Conservation (phyloP, 306 rosid genomes). For the Benincasa hispida region DNA sequence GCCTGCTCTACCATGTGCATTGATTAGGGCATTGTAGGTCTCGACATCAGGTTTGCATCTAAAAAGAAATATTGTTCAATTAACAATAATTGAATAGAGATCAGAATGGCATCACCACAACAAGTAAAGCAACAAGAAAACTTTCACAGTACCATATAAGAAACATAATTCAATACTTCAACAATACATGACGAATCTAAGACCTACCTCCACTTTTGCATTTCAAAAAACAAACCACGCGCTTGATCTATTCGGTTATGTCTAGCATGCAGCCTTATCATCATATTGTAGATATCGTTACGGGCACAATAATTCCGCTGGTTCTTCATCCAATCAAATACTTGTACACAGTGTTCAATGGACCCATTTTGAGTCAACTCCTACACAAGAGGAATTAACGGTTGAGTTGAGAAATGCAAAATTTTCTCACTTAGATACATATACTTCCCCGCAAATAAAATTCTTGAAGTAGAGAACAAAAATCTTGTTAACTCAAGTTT, state of each 20-base stretch:
- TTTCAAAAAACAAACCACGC: slow-evolving; percentile 93
- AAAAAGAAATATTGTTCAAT: slow-evolving; percentile 1
- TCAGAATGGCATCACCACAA: not conserved
- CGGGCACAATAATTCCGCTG: slow-evolving; percentile 78
- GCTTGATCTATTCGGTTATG: slow-evolving; percentile 71
- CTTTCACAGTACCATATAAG: not conserved
- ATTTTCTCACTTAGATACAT: not conserved
- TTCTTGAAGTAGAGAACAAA: not conserved
- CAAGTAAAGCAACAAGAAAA: not conserved
- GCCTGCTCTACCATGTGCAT: slow-evolving; percentile 86
- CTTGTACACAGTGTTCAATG: slow-evolving; percentile 54
- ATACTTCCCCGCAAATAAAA: not conserved
- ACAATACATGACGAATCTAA: not conserved
- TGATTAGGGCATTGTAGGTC: slow-evolving; percentile 74
- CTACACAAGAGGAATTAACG: slow-evolving; percentile 16
- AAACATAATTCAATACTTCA: not conserved
- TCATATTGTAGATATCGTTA: slow-evolving; percentile 72
- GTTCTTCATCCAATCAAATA: slow-evolving; percentile 73
- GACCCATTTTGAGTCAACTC: slow-evolving; percentile 66
- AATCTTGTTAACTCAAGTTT: not conserved
- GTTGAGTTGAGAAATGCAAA: not conserved
- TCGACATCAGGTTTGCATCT: slow-evolving; percentile 97
- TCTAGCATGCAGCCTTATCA: slow-evolving; percentile 79
- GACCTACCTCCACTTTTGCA: slow-evolving; percentile 79
- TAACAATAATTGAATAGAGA: not conserved